Conservation (phyloP, 345 rosid species). For the Heritiera fomes region DNA sequence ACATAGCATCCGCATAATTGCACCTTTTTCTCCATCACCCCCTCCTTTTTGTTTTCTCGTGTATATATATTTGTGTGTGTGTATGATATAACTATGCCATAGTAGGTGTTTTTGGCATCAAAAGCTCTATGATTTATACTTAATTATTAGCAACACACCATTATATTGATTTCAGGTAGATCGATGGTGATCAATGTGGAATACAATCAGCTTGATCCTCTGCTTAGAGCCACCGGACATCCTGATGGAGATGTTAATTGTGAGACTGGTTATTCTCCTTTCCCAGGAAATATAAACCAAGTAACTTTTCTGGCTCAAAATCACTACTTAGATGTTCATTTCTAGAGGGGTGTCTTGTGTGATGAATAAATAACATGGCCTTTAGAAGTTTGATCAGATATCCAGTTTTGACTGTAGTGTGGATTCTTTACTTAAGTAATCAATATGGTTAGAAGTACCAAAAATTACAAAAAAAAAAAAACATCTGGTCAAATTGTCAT, state of each 20-base stretch:
- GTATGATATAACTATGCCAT: not conserved
- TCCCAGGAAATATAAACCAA: conserved; percentile 96
- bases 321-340: not conserved
- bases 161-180: conserved; percentile 57
- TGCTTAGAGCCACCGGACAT: conserved; percentile 81
- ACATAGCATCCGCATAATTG: not conserved
- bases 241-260: conserved; percentile 88
- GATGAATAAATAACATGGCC: not conserved
- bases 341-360: not conserved
- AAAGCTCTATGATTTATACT: not conserved
- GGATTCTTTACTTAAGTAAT: not conserved
- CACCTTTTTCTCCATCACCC: not conserved
- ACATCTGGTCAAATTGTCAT: not conserved
- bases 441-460: not conserved
- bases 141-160: not conserved
- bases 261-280: conserved; percentile 93
- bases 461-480: not conserved
- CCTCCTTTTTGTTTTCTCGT: not conserved
- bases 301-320: conserved; percentile 41
- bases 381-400: not conserved
- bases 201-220: conserved; percentile 95
- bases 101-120: not conserved
- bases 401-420: not conserved
- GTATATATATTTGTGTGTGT: not conserved
- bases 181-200: conserved; percentile 96